A percentile compares a stretch with the other conserved stretches of the same genome.
Evolutionary conservation across 768 basidiomycete genomes (phyloP).

Genomic region (Pisolithus tinctorius): DNA sequence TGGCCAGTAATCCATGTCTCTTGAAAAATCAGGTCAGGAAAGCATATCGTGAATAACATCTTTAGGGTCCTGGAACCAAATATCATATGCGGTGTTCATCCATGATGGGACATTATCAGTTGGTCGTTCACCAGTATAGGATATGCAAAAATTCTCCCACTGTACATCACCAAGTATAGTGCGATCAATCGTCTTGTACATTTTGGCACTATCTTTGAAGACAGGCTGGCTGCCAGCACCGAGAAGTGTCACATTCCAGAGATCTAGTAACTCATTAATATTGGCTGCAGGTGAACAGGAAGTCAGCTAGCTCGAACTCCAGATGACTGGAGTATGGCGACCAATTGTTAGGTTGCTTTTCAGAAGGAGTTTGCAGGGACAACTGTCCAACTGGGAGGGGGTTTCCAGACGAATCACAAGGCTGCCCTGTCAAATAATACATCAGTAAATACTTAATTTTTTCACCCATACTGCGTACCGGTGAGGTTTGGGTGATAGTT

Average conservation of each 20-base stretch:
- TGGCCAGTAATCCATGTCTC: too few species aligned
- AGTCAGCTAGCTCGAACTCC: conserved; percentile 2
- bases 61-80: too few species aligned
- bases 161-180: conserved; percentile 16
- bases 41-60: too few species aligned
- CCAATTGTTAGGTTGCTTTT: background rate
- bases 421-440: background rate
- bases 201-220: conserved; percentile 15
- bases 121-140: too few species aligned
- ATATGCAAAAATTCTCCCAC: too few species aligned
- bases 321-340: background rate
- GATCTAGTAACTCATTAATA: conserved; percentile 20
- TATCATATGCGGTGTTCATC: too few species aligned
- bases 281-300: conserved; percentile 6
- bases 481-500: conserved; percentile 5
- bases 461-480: background rate
- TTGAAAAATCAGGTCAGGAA: too few species aligned
- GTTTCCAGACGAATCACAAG: background rate
- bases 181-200: conserved; percentile 21
- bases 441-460: background rate
- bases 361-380: background rate
- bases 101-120: too few species aligned
- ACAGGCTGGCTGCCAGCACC: conserved; percentile 6
- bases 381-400: conserved; percentile 6
- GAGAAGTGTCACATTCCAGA: conserved; percentile 14